Evolutionary conservation across 306 rosid genomes (phyloP), one percentile per base, ranked within the genome.

Genomic region (Benincasa hispida): DNA sequence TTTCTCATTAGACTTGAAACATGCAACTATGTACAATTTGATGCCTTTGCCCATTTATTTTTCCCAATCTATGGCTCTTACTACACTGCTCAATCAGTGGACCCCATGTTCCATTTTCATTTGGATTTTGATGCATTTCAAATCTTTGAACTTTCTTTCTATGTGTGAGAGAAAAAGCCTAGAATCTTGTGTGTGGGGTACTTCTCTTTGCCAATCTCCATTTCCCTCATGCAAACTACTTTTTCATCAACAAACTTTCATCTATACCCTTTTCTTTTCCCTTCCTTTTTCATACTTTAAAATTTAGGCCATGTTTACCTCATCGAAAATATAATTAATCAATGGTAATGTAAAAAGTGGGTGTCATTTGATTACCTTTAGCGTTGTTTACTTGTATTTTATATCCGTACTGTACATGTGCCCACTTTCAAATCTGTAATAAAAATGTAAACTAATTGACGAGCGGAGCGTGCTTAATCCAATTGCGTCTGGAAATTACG

Each of bases 111-210:
- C 57, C 39, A 25, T 47, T n/a, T n/a, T 24, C 6, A 24, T 42
- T 42, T 68, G 14, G 56, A 68, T 24, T 68, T 68, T 42, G 55
- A 68, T 70, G 75, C 75, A 69, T 37, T 42, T 69, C 75, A 69
- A 69, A 69, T 69, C 75, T 42, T 69, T 67, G 15, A 63, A 34
- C 32, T 18, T 10, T 35, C 51, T 45, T 45, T 5, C 5, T 45
- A 45, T 45, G 5, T 45, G 51, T 4, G 18, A 45, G 51, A n/a
- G 10, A 65, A 42, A 65, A 65, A 21, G 50, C 50, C 50, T 67
- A 37, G 53, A 41, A n/a, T 41, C 32, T 21, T 4, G 21, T 41
- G 4, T 67, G 9, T 39, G 74, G 50, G 68, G 0, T 32, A 15
- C 9, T n/a, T 34, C n/a, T 39, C 19, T 22, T 10, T 67, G n/a